Percentiles rank a stretch among this genome's conserved stretches.
These are phyloP conservation scores for Asterophora lycoperdoides DNA, from an alignment of 768 basidiomycete species.

Conservation along the genomic window DNA sequence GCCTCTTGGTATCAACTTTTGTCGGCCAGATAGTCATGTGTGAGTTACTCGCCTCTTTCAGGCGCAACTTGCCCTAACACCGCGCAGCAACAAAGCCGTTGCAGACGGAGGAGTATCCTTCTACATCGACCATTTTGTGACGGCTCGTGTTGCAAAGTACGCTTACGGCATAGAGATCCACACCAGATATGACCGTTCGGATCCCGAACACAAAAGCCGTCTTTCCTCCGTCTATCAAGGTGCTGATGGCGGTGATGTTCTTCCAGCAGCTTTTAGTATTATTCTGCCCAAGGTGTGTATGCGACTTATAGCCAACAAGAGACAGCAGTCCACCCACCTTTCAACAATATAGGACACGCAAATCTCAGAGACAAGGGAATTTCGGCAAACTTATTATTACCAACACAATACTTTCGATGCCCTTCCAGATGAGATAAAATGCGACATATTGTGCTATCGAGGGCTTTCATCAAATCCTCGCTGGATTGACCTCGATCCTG, in stretches of 20 bases:
- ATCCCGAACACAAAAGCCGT: constrained; percentile 12
- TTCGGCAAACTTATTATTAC: constrained; percentile 11
- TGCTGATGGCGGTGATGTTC: neutral
- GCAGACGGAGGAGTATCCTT: constrained; percentile 42
- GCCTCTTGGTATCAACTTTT: constrained; percentile 31
- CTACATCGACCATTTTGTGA: constrained; percentile 35
- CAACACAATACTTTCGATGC: neutral
- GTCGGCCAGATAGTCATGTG: constrained; percentile 44
- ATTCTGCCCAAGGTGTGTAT: constrained; percentile 24
- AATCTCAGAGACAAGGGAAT: constrained; percentile 22
- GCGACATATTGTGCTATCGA: constrained; percentile 19
- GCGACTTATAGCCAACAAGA: too few relatives aligned
- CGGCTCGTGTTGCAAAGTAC: constrained; percentile 14
- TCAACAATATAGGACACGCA: constrained; percentile 31
- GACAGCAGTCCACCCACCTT: neutral
- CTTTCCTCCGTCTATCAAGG: neutral
- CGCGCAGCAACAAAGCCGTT: constrained; percentile 41
- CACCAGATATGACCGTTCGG: neutral
- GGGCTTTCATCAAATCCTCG: constrained; percentile 14
- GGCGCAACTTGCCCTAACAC: neutral
- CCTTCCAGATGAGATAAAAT: neutral
- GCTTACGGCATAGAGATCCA: constrained; percentile 6
- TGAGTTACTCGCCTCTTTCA: constrained; percentile 23
- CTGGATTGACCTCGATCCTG: constrained; percentile 23
- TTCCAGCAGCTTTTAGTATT: constrained; percentile 18